phyloP scores from a whole-genome alignment of 805 yeast genomes.

The Nematodospora valgi region DNA sequence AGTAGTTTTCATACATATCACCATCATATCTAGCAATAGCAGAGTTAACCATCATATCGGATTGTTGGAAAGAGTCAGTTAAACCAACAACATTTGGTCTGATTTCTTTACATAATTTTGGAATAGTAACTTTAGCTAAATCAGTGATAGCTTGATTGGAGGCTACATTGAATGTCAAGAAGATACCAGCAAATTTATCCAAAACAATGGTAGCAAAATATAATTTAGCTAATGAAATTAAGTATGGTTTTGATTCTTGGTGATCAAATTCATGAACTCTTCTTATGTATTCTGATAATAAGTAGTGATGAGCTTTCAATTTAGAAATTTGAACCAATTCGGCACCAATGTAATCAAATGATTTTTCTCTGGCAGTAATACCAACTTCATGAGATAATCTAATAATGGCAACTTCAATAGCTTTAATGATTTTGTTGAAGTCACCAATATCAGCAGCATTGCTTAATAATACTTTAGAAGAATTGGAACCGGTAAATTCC shows the following conservation, averaged over 20 bases:
- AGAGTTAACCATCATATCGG: constrained; percentile 42
- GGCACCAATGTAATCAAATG: constrained; percentile 34
- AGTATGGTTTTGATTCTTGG: constrained; percentile 24
- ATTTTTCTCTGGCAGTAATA: constrained; percentile 17
- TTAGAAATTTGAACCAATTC: constrained; percentile 39
- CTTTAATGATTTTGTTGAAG: constrained; percentile 28
- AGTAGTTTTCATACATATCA: constrained; percentile 42
- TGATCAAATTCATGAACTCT: constrained; percentile 21
- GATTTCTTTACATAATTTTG: constrained; percentile 30
- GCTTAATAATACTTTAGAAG: constrained; percentile 29
- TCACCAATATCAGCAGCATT: constrained; percentile 24
- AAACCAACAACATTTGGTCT: constrained; percentile 41
- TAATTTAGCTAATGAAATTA: constrained; percentile 30
- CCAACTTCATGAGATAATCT: constrained; percentile 30
- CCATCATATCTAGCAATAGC: constrained; percentile 43
- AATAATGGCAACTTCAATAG: constrained; percentile 40
- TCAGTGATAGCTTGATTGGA: constrained; percentile 25
- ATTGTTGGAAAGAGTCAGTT: constrained; percentile 42
- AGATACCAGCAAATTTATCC: constrained; percentile 34
- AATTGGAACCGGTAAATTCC: constrained; percentile 10
- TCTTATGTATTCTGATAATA: constrained; percentile 27
- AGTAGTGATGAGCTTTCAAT: constrained; percentile 42
- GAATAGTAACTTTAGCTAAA: constrained; percentile 24
- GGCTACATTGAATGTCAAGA: constrained; percentile 34
- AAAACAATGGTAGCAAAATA: constrained; percentile 30